Evolutionary conservation across 2,329 filamentous ascomycete genomes (phyloP).

Genomic region (Diaporthe nobilis): DNA sequence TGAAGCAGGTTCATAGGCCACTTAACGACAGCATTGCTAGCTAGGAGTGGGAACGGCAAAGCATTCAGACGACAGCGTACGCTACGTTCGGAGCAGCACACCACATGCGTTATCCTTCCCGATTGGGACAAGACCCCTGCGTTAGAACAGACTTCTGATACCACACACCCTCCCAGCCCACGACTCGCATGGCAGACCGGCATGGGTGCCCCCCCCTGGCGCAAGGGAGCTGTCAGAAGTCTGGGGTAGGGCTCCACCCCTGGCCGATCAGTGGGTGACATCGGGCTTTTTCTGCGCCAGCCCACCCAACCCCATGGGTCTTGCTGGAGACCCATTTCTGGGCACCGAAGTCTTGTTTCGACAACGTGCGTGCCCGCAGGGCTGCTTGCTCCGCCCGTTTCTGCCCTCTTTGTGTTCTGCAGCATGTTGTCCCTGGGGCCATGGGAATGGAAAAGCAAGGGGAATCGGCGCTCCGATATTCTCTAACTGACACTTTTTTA

Average conservation of each 20-base stretch:
- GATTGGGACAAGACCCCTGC: conserved; percentile 7
- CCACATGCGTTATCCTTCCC: conserved; percentile 1
- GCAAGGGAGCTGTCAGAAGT: conserved; percentile 14
- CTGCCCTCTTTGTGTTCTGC: background rate
- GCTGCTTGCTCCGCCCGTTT: background rate
- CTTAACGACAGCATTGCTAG: background rate
- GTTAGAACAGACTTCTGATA: conserved; percentile 1
- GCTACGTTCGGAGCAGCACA: background rate
- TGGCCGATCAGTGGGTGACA: conserved; percentile 25
- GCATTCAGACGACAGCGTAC: background rate
- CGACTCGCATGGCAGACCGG: conserved; percentile 19
- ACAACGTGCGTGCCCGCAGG: background rate
- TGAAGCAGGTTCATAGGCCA: background rate
- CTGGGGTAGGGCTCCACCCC: conserved; percentile 9
- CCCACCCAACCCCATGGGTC: conserved; percentile 9
- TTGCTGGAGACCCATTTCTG: conserved; percentile 27
- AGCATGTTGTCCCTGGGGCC: background rate
- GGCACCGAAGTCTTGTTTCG: conserved; percentile 31
- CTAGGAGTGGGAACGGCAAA: background rate
- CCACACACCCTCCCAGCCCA: background rate
- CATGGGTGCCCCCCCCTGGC: conserved; percentile 2
- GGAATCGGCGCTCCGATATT: background rate
- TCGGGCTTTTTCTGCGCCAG: background rate
- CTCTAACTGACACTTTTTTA: background rate
- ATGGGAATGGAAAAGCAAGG: too few relatives aligned